A percentile compares a stretch with the other conserved stretches of the same genome.
These are phyloP conservation scores for Vitellaria paradoxa DNA, from an alignment of 179 eudicot species.

Conservation along the genomic window DNA sequence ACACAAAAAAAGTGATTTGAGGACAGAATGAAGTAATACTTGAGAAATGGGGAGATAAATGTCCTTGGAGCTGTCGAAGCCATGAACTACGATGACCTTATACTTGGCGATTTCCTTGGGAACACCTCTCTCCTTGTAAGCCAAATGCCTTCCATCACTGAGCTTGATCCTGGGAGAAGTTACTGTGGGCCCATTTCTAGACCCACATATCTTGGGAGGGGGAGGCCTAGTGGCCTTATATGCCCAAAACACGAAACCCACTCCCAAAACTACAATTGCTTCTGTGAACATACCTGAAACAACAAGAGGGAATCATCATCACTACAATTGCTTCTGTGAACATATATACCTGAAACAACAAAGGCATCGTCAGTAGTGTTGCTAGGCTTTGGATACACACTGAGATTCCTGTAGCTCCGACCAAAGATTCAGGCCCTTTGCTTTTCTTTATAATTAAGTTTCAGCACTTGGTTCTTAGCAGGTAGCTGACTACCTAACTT, in stretches of 20 bases:
- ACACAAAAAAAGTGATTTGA: too few species aligned
- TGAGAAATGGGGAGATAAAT: too few species aligned
- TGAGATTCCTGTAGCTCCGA: too few species aligned
- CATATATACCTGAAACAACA: too few species aligned
- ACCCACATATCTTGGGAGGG: constrained; percentile 53
- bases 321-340: too few species aligned
- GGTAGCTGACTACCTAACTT: too few species aligned
- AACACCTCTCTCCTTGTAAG: constrained; percentile 51
- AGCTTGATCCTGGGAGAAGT: constrained; percentile 56
- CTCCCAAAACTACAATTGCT: constrained; percentile 15
- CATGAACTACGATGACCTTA: constrained; percentile 57
- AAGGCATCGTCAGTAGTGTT: too few species aligned
- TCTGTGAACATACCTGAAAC: constrained; percentile 2
- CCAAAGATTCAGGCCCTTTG: too few species aligned
- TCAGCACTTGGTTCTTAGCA: too few species aligned
- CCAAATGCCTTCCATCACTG: constrained; percentile 64
- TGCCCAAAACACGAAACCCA: constrained; percentile 32
- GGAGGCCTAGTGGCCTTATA: constrained; percentile 44
- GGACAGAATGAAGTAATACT: too few species aligned
- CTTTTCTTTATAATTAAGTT: too few species aligned
- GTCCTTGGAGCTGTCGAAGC: constrained; percentile 57
- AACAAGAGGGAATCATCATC: not conserved
- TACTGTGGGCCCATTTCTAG: constrained; percentile 44
- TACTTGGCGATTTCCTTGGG: constrained; percentile 41
- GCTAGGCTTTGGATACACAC: too few species aligned